Base-by-base conservation (phyloP, 176 grass and related monocot genomes). In the Carex scoparia region DNA sequence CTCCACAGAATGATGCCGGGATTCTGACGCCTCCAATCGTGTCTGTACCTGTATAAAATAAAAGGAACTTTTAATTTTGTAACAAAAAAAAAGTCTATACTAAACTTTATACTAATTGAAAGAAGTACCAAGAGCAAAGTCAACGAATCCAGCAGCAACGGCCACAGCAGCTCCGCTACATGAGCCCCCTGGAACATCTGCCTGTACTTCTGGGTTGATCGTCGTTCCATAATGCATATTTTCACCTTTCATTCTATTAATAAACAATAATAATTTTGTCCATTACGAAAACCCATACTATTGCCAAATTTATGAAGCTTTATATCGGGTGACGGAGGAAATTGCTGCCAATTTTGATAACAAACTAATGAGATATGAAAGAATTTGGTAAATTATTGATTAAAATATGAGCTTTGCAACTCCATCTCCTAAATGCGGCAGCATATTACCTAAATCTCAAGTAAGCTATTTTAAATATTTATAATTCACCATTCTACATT, bases 21-120 rank as follows among this genome's bases (percentile, higher is more conserved):
- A 99, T 89, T 91, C 90, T 94, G 70, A 99, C 82, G 84, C 91
- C 96, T 74, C 96, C 93, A 86, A 91, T 75, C 71, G 93, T 95
- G 91, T 95, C 93, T 2, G 90, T 94, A 60, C 91, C 96, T 99
- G 82, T 67, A 66, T 30, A 64, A 44, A 79, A 70, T 32, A 73
- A 71, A 69, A 68, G 74, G 62, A 32, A 86, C 56, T 83, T 71
- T 75, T 49, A 87, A 58, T 66, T 66, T 74, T 60, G 2, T 66
- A 37, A 66, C 83, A 33, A 69, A 56, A 56, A 38, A 70, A 91
- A 94, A 28, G 70, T 48, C 66, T 46, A 53, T 69, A 12, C 60
- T 56, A 16, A 83, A 65, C 54, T 85, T 64, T 1, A 79, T 31
- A 58, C 13, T 79, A 57, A 9, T 33, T 58, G 30, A 58, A 79